Conservation (phyloP, 495 filamentous ascomycete genomes). For the Penicillium malachiteum region DNA sequence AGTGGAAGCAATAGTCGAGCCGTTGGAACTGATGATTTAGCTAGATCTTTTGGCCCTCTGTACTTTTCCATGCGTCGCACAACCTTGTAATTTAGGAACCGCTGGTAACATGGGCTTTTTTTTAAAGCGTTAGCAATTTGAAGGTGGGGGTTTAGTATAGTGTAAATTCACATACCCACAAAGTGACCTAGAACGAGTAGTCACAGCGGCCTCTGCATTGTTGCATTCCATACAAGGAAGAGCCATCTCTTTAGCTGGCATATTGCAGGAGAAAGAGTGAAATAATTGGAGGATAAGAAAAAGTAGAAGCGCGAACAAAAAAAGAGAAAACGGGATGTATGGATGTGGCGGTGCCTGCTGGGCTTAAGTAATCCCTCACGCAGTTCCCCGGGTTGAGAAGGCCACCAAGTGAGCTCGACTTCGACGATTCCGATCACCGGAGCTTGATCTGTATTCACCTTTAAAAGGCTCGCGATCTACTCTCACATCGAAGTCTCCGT, state of each 20-base stretch:
- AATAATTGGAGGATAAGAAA: not conserved
- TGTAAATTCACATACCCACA: slow-evolving; percentile 40
- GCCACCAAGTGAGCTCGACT: slow-evolving; percentile 13
- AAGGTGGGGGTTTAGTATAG: not conserved
- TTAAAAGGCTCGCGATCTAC: not conserved
- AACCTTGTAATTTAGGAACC: slow-evolving; percentile 72
- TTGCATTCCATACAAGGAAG: slow-evolving; percentile 44
- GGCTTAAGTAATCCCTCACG: slow-evolving; percentile 38
- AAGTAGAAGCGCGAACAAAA: slow-evolving; percentile 7
- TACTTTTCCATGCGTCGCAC: slow-evolving; percentile 75
- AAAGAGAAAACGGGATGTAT: slow-evolving; percentile 6
- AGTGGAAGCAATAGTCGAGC: slow-evolving; percentile 70
- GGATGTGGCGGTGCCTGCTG: slow-evolving; percentile 5
- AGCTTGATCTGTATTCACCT: slow-evolving; percentile 4
- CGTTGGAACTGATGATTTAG: slow-evolving; percentile 23
- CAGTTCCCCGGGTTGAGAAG: slow-evolving; percentile 34
- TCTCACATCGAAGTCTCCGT: slow-evolving; percentile 4
- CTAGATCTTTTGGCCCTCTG: slow-evolving; percentile 24
- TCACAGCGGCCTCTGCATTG: slow-evolving; percentile 34
- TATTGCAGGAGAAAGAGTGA: slow-evolving; percentile 12
- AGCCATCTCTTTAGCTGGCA: slow-evolving; percentile 40
- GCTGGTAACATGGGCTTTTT: slow-evolving; percentile 69
- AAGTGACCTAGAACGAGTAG: slow-evolving; percentile 42
- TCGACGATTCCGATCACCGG: slow-evolving; percentile 24
- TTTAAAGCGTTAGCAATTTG: not conserved